Conservation (phyloP, 345 rosid genomes). For the Firmiana major region DNA sequence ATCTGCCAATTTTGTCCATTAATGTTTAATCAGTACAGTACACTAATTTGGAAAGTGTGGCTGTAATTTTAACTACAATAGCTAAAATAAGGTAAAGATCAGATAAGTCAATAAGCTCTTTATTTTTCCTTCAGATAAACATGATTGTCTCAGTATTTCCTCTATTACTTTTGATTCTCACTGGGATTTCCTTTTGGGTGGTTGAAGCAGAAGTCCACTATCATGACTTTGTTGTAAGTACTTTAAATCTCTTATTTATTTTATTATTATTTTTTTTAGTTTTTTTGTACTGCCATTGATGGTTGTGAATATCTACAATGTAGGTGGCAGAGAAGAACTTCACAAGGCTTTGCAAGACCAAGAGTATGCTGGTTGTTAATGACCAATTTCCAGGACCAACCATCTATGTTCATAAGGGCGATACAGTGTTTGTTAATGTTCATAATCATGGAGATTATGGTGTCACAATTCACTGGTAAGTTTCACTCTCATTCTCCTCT, state of each 20-base stretch:
- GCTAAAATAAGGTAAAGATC: too few species aligned
- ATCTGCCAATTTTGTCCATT: too few species aligned
- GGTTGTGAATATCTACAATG: background rate
- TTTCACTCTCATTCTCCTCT: background rate
- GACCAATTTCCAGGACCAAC: slow-evolving; percentile 30
- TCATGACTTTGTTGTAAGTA: slow-evolving; percentile 9
- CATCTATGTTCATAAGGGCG: slow-evolving; percentile 29
- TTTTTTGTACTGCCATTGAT: background rate
- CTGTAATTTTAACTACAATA: too few species aligned
- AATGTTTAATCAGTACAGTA: too few species aligned
- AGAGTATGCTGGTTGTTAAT: slow-evolving; percentile 27
- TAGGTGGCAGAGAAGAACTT: slow-evolving; percentile 28
- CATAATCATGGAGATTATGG: slow-evolving; percentile 29
- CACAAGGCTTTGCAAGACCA: slow-evolving; percentile 22
- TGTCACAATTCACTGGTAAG: slow-evolving; percentile 36
- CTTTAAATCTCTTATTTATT: too few species aligned
- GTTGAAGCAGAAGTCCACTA: slow-evolving; percentile 15
- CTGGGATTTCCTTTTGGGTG: background rate
- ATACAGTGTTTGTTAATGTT: slow-evolving; percentile 28
- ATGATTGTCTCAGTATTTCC: background rate
- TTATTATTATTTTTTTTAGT: background rate
- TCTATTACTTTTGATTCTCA: background rate
- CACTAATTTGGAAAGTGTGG: too few species aligned
- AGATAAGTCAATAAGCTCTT: too few species aligned
- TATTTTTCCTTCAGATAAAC: background rate